Percentiles rank a stretch among this genome's conserved stretches.
phyloP scores from a whole-genome alignment of 2,329 filamentous ascomycete genomes.

The Grosmannia clavigera region DNA sequence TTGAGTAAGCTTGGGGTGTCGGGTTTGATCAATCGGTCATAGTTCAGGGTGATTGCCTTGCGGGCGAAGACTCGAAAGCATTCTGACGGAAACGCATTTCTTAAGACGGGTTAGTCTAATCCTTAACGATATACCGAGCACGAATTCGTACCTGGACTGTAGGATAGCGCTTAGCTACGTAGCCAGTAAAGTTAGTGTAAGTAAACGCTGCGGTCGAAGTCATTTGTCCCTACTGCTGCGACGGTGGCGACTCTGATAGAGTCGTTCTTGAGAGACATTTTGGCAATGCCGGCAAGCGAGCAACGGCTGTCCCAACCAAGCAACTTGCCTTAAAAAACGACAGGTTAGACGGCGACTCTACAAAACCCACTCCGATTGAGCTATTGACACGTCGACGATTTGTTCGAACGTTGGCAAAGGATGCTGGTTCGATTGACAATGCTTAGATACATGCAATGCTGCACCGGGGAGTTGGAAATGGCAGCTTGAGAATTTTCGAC shows the following conservation, averaged over 20 bases:
- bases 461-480: too few relatives aligned
- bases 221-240: neutral
- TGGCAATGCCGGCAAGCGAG: neutral
- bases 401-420: too few relatives aligned
- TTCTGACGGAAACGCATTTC: constrained; percentile 1
- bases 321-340: too few relatives aligned
- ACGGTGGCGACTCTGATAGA: neutral
- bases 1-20: neutral
- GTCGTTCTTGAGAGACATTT: neutral
- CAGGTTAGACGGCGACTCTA: too few relatives aligned
- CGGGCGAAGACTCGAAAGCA: neutral
- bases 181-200: neutral
- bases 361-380: too few relatives aligned
- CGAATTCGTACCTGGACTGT: neutral
- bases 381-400: too few relatives aligned
- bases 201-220: neutral
- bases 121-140: neutral
- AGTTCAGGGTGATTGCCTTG: neutral
- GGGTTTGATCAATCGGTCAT: neutral
- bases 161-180: constrained; percentile 2
- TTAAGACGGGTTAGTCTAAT: neutral
- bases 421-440: too few relatives aligned
- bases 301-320: neutral
- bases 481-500: too few relatives aligned
- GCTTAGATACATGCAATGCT: too few relatives aligned